Percentiles rank a stretch among this genome's conserved stretches.
These are phyloP conservation scores for Trichosporon asahii DNA, from an alignment of 1,284 basidiomycete genomes.

Conservation along the genomic window DNA sequence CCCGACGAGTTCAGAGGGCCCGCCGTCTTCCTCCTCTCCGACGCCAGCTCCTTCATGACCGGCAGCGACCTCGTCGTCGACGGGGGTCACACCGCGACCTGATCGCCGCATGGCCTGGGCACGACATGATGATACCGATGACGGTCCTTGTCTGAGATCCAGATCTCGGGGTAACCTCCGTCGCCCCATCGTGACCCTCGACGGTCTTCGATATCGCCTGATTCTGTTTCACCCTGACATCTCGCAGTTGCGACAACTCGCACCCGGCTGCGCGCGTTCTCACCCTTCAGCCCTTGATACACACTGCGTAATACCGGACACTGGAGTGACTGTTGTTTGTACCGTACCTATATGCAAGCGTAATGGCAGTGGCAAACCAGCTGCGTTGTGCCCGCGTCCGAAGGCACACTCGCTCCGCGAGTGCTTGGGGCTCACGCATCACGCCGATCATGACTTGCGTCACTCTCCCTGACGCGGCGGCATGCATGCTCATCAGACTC, in stretches of 20 bases:
- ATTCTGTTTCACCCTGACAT: not conserved
- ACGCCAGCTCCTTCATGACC: slow-evolving; percentile 44
- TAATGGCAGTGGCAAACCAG: not conserved
- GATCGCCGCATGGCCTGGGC: not conserved
- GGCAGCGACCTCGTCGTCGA: slow-evolving; percentile 46
- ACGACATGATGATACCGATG: no score
- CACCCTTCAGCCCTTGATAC: not conserved
- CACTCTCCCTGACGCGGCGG: not conserved
- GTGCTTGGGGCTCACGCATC: not conserved
- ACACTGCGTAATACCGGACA: not conserved
- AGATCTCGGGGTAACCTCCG: not conserved
- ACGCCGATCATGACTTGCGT: not conserved
- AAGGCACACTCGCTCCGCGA: not conserved
- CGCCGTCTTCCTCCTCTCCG: slow-evolving; percentile 51
- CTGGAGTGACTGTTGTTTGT: not conserved
- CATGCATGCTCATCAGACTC: not conserved
- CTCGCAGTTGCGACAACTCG: not conserved
- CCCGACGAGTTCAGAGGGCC: slow-evolving; percentile 31
- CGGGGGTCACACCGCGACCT: slow-evolving; percentile 40
- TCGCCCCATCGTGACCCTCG: no score
- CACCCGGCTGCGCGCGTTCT: not conserved
- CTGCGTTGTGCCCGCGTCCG: not conserved
- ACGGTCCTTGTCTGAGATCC: not conserved
- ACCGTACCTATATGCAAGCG: not conserved
- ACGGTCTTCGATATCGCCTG: not conserved